Evolutionary conservation across 2,329 filamentous ascomycete species (phyloP).

Genomic region (Graphiopsis chlorocephala): DNA sequence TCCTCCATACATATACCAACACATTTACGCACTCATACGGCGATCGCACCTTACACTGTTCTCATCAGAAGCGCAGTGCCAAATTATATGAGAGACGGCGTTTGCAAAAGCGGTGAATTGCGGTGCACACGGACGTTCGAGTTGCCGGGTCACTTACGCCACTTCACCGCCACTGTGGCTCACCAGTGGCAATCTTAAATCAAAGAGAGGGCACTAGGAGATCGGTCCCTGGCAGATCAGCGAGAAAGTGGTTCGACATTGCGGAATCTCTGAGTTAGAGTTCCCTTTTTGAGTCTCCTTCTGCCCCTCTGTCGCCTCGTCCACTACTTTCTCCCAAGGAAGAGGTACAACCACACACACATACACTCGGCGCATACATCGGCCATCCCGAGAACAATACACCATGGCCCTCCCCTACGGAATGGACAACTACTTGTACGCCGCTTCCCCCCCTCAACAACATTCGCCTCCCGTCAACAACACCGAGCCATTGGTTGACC

Average conservation of each 20-base stretch:
- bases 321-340: not conserved
- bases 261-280: not conserved
- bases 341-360: not conserved
- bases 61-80: not conserved
- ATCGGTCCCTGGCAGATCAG: slow-evolving; percentile 1
- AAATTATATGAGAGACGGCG: not conserved
- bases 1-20: too few species aligned
- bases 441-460: not conserved
- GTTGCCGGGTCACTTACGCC: slow-evolving; percentile 18
- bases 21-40: not conserved
- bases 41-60: not conserved
- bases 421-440: slow-evolving; percentile 29
- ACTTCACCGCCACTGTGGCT: too few species aligned
- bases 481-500: not conserved
- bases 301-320: not conserved
- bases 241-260: not conserved
- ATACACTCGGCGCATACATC: not conserved
- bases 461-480: not conserved
- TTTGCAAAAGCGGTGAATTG: slow-evolving; percentile 19
- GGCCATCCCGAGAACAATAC: not conserved
- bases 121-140: slow-evolving; percentile 27
- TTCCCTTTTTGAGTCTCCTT: too few species aligned
- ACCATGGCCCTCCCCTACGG: slow-evolving; percentile 26
- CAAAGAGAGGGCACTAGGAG: not conserved
- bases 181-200: not conserved